phyloP scores from a whole-genome alignment of 768 basidiomycete species.

The Macrolepiota fuliginosa region DNA sequence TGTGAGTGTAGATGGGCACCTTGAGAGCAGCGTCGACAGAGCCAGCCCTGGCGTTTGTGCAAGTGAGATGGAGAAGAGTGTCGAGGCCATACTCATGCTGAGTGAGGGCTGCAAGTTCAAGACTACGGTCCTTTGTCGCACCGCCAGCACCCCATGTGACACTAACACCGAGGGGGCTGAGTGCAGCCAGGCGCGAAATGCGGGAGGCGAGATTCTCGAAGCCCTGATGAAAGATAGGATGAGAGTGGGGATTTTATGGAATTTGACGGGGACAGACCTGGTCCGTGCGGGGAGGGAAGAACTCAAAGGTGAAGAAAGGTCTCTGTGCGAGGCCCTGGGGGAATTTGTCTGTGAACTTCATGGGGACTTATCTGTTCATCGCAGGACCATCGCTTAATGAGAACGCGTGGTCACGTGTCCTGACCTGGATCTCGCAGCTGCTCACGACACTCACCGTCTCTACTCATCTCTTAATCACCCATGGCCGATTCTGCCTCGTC shows the following conservation, averaged over 20 bases:
- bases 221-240: conserved; percentile 47
- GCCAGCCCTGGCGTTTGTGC: conserved; percentile 93
- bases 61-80: conserved; percentile 92
- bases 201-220: conserved; percentile 90
- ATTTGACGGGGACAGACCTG: conserved; percentile 44
- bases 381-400: not conserved
- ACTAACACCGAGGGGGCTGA: conserved; percentile 83
- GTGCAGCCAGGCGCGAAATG: conserved; percentile 73
- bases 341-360: conserved; percentile 80
- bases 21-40: conserved; percentile 83
- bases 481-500: conserved; percentile 51
- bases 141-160: conserved; percentile 99
- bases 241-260: not conserved
- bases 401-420: conserved; percentile 2
- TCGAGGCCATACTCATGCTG: conserved; percentile 77
- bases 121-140: conserved; percentile 79
- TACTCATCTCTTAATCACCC: conserved; percentile 1
- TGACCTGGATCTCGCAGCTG: conserved; percentile 1
- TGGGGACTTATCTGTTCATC: conserved; percentile 21
- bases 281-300: conserved; percentile 95
- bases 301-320: conserved; percentile 95
- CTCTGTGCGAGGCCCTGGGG: conserved; percentile 32
- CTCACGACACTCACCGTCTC: not conserved
- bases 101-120: conserved; percentile 81
- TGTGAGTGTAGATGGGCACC: conserved; percentile 40